Evolutionary conservation across 2,329 filamentous ascomycete genomes (phyloP), one percentile per base, ranked within the genome.

Genomic region (Colletotrichum nymphaeae): DNA sequence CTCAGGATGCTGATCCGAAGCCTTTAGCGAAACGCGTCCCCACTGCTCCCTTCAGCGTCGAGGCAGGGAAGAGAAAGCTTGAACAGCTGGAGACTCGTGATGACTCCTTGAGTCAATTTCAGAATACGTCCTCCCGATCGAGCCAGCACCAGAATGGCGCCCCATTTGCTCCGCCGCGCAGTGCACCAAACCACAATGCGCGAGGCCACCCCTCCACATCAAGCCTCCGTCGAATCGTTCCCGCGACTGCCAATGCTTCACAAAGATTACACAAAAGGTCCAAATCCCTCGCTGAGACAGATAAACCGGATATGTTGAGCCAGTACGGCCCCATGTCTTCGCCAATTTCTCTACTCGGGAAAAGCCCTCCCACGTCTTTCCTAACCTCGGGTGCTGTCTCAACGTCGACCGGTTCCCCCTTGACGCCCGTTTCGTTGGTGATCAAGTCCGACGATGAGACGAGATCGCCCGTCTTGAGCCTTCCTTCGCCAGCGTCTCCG

Each of bases 341-440:
- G 3, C 72, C 74, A 11, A 32, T 62, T 8, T 74, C 69, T 12
- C 37, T 73, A 14, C 55, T 49, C 7, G 62, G 56, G 9, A 42
- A 56, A 5, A 75, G 65, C 49, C 63, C 72, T 24, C 73, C 73
- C 8, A 37, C 58, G 30, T 65, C 26, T 32, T 63, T 35, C 24
- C 69, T 79, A 52, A 80, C 80, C 55, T 77, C 78, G 30, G 76
- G 74, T 37, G 76, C 80, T 6, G 74, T 76, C 4, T 75, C 77
- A 30, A 69, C 76, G n/a, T 77, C 81, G 12, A 77, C 77, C 8
- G 82, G 75, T 28, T 82, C 79, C 42, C 86, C 82, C 30, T 78
- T 82, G 70, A 88, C 82, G 3, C 83, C 85, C 19, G 81, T 81
- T 2, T 82, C 84, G 8, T 83, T 84, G 3, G 82, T 80, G 12